Percentiles rank a stretch among this genome's conserved stretches.
These are phyloP conservation scores for Gynostemma pentaphyllum DNA, from an alignment of 306 rosid genomes.

Conservation along the genomic window DNA sequence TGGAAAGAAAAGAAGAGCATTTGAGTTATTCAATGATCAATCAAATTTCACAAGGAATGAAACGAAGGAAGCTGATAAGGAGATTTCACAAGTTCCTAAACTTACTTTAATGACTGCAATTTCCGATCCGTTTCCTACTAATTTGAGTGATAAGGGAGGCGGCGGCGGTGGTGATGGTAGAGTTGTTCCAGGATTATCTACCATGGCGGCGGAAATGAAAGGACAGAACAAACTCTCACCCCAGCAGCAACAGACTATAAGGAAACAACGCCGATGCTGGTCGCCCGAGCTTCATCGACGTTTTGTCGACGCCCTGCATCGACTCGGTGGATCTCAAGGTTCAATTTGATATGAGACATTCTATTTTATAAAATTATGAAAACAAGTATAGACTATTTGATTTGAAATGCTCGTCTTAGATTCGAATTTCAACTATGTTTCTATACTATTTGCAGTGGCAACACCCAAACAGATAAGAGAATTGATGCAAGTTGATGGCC, in stretches of 20 bases:
- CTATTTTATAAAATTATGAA: too few species aligned
- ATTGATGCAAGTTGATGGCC: constrained; percentile 71
- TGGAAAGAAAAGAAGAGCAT: constrained; percentile 29
- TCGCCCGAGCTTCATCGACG: constrained; percentile 75
- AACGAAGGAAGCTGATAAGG: constrained; percentile 30
- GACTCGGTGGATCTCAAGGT: constrained; percentile 89
- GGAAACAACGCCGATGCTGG: constrained; percentile 90
- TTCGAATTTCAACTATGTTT: not conserved
- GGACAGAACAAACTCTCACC: constrained; percentile 22
- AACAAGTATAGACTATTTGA: too few species aligned
- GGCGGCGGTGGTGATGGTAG: constrained; percentile 18
- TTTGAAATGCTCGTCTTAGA: not conserved
- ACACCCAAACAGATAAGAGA: constrained; percentile 96
- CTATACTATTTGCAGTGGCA: constrained; percentile 41
- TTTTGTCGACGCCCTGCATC: constrained; percentile 61
- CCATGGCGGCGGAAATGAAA: constrained; percentile 25
- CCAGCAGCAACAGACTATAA: constrained; percentile 27
- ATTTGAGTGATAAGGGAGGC: constrained; percentile 15
- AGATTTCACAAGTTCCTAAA: constrained; percentile 33
- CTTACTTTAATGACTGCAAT: constrained; percentile 44
- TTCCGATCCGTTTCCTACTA: constrained; percentile 29
- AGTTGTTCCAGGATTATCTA: constrained; percentile 34
- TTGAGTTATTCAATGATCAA: constrained; percentile 30
- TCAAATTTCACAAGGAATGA: constrained; percentile 9
- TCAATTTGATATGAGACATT: too few species aligned